Evolutionary conservation across 768 basidiomycete genomes (phyloP).

Genomic region (Termitomyces sp.): DNA sequence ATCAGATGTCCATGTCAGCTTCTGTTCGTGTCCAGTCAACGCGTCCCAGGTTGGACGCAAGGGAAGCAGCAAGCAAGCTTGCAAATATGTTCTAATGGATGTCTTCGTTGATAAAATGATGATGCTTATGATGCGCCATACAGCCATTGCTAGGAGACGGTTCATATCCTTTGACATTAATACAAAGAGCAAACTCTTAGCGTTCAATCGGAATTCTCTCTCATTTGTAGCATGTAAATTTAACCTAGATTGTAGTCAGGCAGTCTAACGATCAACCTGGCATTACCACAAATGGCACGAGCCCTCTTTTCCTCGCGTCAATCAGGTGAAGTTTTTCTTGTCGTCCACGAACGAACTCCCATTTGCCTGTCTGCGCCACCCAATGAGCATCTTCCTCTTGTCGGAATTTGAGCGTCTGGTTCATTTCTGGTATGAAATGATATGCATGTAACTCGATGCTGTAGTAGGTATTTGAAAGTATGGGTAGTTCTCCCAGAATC

Average conservation of each 20-base stretch:
- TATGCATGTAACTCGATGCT: slow-evolving; percentile 52
- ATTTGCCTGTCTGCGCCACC: slow-evolving; percentile 32
- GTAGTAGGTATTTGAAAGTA: slow-evolving; percentile 49
- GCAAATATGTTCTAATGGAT: slow-evolving; percentile 75
- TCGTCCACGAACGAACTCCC: slow-evolving; percentile 48
- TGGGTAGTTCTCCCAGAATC: slow-evolving; percentile 42
- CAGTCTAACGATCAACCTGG: slow-evolving; percentile 13
- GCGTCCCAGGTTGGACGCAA: slow-evolving; percentile 74
- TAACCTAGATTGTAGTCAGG: neutral
- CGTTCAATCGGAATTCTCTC: neutral
- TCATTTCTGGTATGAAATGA: slow-evolving; percentile 46
- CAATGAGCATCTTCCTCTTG: slow-evolving; percentile 45
- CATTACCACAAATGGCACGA: slow-evolving; percentile 14
- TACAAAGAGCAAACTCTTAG: neutral
- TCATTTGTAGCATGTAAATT: neutral
- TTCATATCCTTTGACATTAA: neutral
- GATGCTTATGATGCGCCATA: neutral
- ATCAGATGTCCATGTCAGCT: slow-evolving; percentile 70
- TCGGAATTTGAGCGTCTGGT: slow-evolving; percentile 42
- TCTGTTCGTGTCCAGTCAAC: slow-evolving; percentile 74
- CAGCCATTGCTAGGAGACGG: neutral
- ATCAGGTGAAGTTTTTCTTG: slow-evolving; percentile 33
- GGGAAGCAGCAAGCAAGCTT: slow-evolving; percentile 85
- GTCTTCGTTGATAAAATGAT: neutral
- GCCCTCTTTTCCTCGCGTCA: neutral